Base-by-base conservation (phyloP, 768 basidiomycete species). In the Fistulinella prunicolor region DNA sequence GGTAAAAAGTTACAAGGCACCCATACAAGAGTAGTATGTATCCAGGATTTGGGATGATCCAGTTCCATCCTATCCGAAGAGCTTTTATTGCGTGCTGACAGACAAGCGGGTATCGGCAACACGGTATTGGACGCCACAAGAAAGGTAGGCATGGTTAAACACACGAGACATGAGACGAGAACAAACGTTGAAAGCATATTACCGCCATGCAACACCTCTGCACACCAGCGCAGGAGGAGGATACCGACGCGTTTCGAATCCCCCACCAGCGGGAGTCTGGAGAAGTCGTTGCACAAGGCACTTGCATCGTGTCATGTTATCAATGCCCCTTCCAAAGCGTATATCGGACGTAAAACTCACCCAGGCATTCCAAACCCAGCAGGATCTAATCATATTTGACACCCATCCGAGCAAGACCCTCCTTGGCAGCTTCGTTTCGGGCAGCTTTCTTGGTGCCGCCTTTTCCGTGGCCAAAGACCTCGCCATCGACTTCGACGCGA, bases 401-500 rank as follows among this genome's bases (percentile, higher is more conserved):
- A 2, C 81, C 84, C 63, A 90, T 55, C 47, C 68, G 75, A 59
- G 71, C 64, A 52, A 90, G 71, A 3, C 86, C 88, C 55, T 81
- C 71, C 64, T 87, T 89, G 24, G 89, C 89, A 5, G 89, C 89
- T 61, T 88, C 88, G 59, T 89, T 89, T 60, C 83, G 75, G 1
- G 89, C 89, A 1, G 79, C 77, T 63, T 84, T 87, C 76, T 91
- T 92, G 35, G 86, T 89, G 54, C 76, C 79, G 9, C 86, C 89
- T 46, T 69, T 74, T 1, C 89, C 89, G 12, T 62, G 61, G 5
- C 86, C 88, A 67, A 76, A 75, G 39, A 75, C 68, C 45, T 78
- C 71, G 3, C 81, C 81, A 38, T 83, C 77, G 41, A 89, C 79
- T 38, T 82, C 64, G 32, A 83, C 83, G 51, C 71, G 78, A 39